Evolutionary conservation across 148 eudicot genomes (phyloP).

Genomic region (Chenopodium berlandieri): DNA sequence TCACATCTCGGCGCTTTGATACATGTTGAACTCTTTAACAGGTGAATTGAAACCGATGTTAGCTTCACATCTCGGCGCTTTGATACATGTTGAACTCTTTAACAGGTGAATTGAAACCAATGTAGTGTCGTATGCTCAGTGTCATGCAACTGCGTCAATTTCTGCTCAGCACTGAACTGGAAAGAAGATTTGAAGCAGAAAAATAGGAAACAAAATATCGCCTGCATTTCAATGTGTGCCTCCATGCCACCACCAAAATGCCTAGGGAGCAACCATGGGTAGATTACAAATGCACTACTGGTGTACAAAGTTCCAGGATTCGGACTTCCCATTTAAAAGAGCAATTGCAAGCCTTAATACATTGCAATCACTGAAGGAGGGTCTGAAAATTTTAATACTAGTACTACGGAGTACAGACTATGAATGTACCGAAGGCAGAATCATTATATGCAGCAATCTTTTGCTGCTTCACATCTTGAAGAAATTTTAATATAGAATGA

Average conservation of each 20-base stretch:
- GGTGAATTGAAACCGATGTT: no score
- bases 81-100: no score
- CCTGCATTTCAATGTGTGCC: neutral
- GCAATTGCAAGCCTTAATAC: neutral
- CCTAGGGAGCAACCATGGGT: neutral
- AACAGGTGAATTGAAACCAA: no score
- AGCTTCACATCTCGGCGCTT: no score
- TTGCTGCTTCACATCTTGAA: neutral
- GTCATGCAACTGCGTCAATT: no score
- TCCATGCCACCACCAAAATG: neutral
- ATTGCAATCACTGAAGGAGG: neutral
- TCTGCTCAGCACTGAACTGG: no score
- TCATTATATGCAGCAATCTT: neutral
- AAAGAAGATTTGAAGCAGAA: neutral
- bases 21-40: no score
- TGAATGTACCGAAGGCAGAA: neutral
- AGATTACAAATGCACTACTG: neutral
- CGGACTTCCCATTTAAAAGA: neutral
- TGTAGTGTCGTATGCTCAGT: no score
- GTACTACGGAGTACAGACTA: neutral
- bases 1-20: no score
- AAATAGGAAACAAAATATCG: neutral
- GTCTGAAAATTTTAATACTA: neutral
- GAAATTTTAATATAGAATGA: neutral
- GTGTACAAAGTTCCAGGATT: neutral